Evolutionary conservation across 2,329 filamentous ascomycete genomes (phyloP).

Genomic region (Scleromitrula shiraiana): DNA sequence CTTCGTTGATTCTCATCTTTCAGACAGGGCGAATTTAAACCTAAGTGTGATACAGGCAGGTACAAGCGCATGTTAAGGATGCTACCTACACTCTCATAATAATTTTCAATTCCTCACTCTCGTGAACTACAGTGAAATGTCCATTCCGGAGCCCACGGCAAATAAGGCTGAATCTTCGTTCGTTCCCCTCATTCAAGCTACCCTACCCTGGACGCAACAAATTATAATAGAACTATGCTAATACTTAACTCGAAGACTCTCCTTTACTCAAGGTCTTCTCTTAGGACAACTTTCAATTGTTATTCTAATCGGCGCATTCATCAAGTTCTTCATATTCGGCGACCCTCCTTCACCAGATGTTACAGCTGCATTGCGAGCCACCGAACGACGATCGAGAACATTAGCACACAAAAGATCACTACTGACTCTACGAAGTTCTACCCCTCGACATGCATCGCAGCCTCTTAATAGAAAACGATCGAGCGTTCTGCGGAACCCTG

Average conservation of each 20-base stretch:
- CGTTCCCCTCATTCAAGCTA: conserved; percentile 16
- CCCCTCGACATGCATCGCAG: conserved; percentile 32
- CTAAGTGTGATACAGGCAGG: too few species aligned
- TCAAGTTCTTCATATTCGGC: conserved; percentile 99
- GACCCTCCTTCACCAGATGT: conserved; percentile 80
- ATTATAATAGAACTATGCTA: background rate
- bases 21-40: too few species aligned
- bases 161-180: conserved; percentile 35
- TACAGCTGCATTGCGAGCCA: conserved; percentile 66
- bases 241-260: conserved; percentile 48
- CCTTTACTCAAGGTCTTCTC: conserved; percentile 89
- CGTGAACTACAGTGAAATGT: conserved; percentile 1
- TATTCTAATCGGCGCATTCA: conserved; percentile 85
- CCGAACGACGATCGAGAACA: conserved; percentile 64
- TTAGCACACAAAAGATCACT: conserved; percentile 70
- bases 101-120: background rate
- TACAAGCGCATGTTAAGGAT: too few species aligned
- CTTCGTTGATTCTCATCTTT: too few species aligned
- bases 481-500: conserved; percentile 63
- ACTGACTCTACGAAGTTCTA: conserved; percentile 46
- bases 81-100: too few species aligned
- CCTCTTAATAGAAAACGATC: conserved; percentile 56
- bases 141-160: conserved; percentile 2
- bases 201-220: background rate
- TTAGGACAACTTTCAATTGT: conserved; percentile 90